Percentiles rank a stretch among this genome's conserved stretches.
These are phyloP conservation scores for Madurella fahalii DNA, from an alignment of 2,329 filamentous ascomycete species.

Conservation along the genomic window DNA sequence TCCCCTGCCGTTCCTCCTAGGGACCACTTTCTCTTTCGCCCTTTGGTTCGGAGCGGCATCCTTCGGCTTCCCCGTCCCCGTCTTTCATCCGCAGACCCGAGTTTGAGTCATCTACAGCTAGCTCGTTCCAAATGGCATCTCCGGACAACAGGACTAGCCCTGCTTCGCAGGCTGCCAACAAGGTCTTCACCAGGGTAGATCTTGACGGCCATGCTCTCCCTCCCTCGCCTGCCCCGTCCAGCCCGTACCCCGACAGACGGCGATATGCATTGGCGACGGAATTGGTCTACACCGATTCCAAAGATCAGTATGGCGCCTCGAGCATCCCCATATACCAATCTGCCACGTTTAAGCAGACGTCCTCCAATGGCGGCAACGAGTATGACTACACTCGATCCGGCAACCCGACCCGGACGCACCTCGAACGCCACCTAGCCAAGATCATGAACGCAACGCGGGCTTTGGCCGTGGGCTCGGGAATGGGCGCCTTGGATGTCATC, in stretches of 20 bases:
- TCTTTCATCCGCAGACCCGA: background rate
- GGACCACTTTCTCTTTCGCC: background rate
- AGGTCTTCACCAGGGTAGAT: conserved; percentile 61
- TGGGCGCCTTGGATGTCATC: conserved; percentile 96
- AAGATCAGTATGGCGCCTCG: conserved; percentile 94
- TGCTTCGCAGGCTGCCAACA: conserved; percentile 42
- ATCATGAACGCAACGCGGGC: conserved; percentile 95
- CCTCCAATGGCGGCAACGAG: conserved; percentile 74
- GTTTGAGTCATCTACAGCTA: conserved; percentile 9
- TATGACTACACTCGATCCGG: conserved; percentile 99
- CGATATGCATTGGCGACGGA: conserved; percentile 95
- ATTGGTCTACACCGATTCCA: conserved; percentile 91
- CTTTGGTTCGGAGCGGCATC: background rate
- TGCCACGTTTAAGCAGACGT: conserved; percentile 94
- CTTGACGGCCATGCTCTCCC: conserved; percentile 80
- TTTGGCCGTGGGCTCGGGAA: conserved; percentile 90
- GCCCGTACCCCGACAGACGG: conserved; percentile 71
- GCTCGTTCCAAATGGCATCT: conserved; percentile 26
- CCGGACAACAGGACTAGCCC: conserved; percentile 30
- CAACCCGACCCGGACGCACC: conserved; percentile 91
- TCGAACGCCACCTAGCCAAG: conserved; percentile 95
- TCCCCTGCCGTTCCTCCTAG: too few species aligned
- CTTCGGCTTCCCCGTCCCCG: background rate
- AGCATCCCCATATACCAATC: conserved; percentile 98
- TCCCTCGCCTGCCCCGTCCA: conserved; percentile 89